Evolutionary conservation across 2,329 filamentous ascomycete genomes (phyloP).

Genomic region (Cladosporium cucumerinum): DNA sequence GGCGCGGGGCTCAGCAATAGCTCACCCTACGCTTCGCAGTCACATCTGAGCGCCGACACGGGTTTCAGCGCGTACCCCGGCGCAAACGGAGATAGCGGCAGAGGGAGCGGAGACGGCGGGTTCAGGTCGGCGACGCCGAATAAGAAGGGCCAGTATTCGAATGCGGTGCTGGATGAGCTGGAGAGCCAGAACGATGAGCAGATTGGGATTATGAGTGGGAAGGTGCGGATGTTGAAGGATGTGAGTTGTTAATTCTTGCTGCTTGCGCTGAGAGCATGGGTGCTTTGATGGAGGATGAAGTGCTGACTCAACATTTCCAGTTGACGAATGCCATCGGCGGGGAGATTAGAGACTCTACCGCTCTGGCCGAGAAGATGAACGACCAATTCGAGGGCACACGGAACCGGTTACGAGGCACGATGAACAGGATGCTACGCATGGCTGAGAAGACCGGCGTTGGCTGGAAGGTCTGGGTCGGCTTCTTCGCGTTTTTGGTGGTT

Average conservation of each 20-base stretch:
- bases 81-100: constrained; percentile 20
- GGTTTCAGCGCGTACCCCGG: constrained; percentile 32
- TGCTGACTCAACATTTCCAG: constrained; percentile 49
- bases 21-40: constrained; percentile 22
- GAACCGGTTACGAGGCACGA: constrained; percentile 78
- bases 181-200: constrained; percentile 94
- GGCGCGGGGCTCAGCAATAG: constrained; percentile 17
- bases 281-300: background rate
- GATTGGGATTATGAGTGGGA: constrained; percentile 84
- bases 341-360: constrained; percentile 86
- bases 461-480: constrained; percentile 90
- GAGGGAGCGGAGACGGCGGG: constrained; percentile 25
- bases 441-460: constrained; percentile 89
- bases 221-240: constrained; percentile 85
- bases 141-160: constrained; percentile 80
- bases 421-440: constrained; percentile 97
- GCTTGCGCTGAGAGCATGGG: background rate
- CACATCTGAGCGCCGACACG: constrained; percentile 18
- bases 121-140: constrained; percentile 47
- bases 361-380: constrained; percentile 92
- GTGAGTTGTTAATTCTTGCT: constrained; percentile 52
- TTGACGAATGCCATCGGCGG: constrained; percentile 91
- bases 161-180: constrained; percentile 85
- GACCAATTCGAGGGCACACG: constrained; percentile 86
- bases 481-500: constrained; percentile 78